phyloP scores from a whole-genome alignment of 2,329 filamentous ascomycete genomes.

The Beauveria medogensis region DNA sequence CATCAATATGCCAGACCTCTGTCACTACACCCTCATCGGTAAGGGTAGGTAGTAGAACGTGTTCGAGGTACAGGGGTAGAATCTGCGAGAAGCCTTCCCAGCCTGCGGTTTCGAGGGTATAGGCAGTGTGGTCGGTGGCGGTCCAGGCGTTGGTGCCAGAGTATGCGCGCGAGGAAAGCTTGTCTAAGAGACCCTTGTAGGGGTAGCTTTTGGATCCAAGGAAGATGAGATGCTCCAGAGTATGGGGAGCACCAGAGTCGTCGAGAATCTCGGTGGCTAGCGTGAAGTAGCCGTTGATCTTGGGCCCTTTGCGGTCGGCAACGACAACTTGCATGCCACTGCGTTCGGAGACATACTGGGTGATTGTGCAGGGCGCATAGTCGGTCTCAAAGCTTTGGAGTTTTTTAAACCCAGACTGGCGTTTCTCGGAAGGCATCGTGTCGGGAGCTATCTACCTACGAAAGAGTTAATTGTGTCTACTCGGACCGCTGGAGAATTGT shows the following conservation, averaged over 20 bases:
- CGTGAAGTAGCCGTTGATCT: constrained; percentile 88
- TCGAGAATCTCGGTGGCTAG: constrained; percentile 96
- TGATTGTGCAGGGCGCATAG: constrained; percentile 81
- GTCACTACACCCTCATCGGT: constrained; percentile 91
- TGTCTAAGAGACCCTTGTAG: constrained; percentile 93
- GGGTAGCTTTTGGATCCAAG: constrained; percentile 90
- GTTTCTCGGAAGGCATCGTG: constrained; percentile 47
- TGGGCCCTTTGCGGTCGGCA: constrained; percentile 88
- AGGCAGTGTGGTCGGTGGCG: constrained; percentile 90
- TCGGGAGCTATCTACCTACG: background rate
- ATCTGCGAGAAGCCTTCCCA: constrained; percentile 97
- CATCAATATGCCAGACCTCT: constrained; percentile 93
- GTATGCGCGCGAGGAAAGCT: constrained; percentile 86
- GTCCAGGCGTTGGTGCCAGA: constrained; percentile 97
- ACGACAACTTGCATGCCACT: constrained; percentile 94
- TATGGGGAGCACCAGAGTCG: constrained; percentile 87
- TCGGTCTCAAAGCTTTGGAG: constrained; percentile 81
- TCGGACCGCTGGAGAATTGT: background rate
- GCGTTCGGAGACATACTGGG: constrained; percentile 89
- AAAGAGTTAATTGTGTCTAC: background rate
- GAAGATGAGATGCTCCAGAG: constrained; percentile 74
- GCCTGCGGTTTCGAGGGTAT: constrained; percentile 88
- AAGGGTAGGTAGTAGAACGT: constrained; percentile 82
- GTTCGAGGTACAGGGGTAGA: constrained; percentile 88
- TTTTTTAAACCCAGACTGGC: constrained; percentile 62